Evolutionary conservation across 108 stramenopile genomes (phyloP), one percentile per base, ranked within the genome.

Genomic region (Cyclotella cryptica): DNA sequence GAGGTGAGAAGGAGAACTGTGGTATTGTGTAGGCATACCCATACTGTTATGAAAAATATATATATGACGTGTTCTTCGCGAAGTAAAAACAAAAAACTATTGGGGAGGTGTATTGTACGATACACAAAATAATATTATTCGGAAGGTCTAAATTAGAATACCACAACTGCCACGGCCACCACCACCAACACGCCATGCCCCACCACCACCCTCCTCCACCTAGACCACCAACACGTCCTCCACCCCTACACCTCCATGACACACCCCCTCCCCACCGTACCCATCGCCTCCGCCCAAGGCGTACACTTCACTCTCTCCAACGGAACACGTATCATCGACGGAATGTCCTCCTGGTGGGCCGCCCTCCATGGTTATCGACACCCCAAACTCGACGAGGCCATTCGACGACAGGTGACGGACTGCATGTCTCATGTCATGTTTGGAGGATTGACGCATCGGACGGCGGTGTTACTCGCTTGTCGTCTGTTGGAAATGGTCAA

Each of bases 281-380:
- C 90, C 22, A 79, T 93, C 15, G 6, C 78, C 35, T 71, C 76
- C 22, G 92, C 96, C 19, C 30, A 66, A 14, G 91, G 92, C 29
- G 65, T 89, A n/a, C 60, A 87, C 57, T 59, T 96, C 40, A 74
- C 77, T 22, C 67, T 95, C 12, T 71, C 72, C 44, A 88, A 92
- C 68, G 92, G 91, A 17, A 68, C 83, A 18, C 59, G 29, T n/a
- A 42, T 96, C 6, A 70, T 93, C 26, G 96, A 96, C 71, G 96
- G 96, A 17, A 96, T 96, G 96, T 87, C 86, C 26, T 85, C 84
- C 11, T 96, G 96, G 96, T 96, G 96, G 96, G 91, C 91, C 22
- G 79, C 84, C 41, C 85, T 96, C 26, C 93, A 94, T 75, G 96
- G 96, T 1, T 93, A 96, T 78, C 80, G 88, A 49, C 77, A 92